Evolutionary conservation across 208 protist species (phyloP), one percentile per base, ranked within the genome.

Genomic region (Crithidia brevicula): DNA sequence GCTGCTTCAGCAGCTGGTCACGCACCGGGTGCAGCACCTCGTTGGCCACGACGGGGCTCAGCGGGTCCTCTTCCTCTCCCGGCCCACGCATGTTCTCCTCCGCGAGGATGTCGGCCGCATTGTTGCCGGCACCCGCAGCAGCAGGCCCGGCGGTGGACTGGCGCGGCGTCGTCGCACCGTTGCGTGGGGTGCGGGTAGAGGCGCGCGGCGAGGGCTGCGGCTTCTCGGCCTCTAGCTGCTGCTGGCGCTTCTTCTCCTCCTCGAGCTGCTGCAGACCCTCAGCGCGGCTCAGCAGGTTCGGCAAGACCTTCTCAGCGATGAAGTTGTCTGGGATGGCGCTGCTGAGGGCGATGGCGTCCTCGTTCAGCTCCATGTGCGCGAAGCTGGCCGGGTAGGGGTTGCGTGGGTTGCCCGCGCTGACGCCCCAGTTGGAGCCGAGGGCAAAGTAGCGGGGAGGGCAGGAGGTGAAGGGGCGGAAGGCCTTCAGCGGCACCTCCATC

Each of bases 371-470:
- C 5, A 88, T 77, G 73, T 95, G 84, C 4, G 80, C 72, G 51
- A 89, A 92, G 71, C 71, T 83, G 56, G 81, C 74, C 22, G 89
- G 84, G 69, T 84, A 89, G 6, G 82, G 85, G 72, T 90, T 93
- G 49, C 67, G 79, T 36, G 45, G 57, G 56, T 75, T 82, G 51
- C 77, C 78, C 16, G 79, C 63, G 57, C 79, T 85, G 23, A 88
- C 82, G 46, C 89, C 85, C 84, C 82, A 92, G 77, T 92, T 95
- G 1, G 83, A 77, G 42, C 89, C 89, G 38, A 94, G 79, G 0
- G 88, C 61, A 45, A 88, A 92, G 71, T 91, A 95, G 50, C 89
- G 86, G 1, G 89, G 89, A 3, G 89, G 89, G 71, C 89, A 95
- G 15, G 74, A 62, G 22, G 86, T 89, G 67, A 95, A 92, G 16